Evolutionary conservation across 2,329 filamentous ascomycete genomes (phyloP), one percentile per base, ranked within the genome.

Genomic region (Claviceps cyperi): DNA sequence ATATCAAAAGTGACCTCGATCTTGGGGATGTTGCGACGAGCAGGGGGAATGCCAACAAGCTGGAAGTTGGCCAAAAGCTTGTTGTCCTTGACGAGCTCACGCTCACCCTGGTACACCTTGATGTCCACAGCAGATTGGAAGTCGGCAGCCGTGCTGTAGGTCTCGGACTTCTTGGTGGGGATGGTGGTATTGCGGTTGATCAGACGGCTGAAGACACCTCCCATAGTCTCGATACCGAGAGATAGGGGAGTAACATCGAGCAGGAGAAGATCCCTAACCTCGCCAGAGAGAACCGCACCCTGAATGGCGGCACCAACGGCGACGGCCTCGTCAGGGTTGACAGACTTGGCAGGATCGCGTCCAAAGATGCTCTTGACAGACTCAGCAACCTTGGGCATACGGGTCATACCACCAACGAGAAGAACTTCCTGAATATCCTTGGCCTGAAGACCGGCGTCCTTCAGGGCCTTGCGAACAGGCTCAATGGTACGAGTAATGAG

Each of bases 121-220:
- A 97, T 97, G 78, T 96, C 90, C 65, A 97, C 91, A 60, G 90
- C 91, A 56, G 87, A 94, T 78, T 97, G 91, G 86, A 94, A 95
- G 69, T 97, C 91, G 59, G 91, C 90, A 50, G 90, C 90, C 48
- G 91, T 97, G 51, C 90, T 96, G 82, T 97, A 97, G 66, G 90
- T 83, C 75, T 96, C 89, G 13, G 90, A 96, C 78, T 97, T 97
- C 84, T 96, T 96, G 74, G 91, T 97, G 51, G 91, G 91, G 66
- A 97, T 97, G 58, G 91, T 96, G 65, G 91, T 97, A 81, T 97
- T 97, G 62, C 91, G 87, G 83, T 94, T 95, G 78, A 97, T 97
- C 70, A 97, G 72, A 66, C 89, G 88, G 56, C 91, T 96, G 79
- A 97, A 95, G 64, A 96, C 90, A 81, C 91, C 91, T 61, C 91